Percentiles rank a stretch among this genome's conserved stretches.
These are phyloP conservation scores for Dictyostelium capitatum DNA, from an alignment of 78 protist genomes.

Conservation along the genomic window DNA sequence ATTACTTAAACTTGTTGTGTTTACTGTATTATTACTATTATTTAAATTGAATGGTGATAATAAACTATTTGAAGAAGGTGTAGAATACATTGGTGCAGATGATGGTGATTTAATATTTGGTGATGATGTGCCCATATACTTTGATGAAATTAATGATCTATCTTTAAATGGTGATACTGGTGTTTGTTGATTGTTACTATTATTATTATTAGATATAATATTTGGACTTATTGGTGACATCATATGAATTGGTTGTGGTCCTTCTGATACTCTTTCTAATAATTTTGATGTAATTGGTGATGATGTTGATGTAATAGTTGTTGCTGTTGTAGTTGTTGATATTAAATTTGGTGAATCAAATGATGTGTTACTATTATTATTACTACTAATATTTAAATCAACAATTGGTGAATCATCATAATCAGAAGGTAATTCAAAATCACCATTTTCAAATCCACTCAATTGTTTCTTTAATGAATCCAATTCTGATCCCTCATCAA, in stretches of 20 bases:
- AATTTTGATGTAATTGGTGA: constrained; percentile 9
- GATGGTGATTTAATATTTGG: constrained; percentile 24
- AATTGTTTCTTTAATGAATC: constrained; percentile 38
- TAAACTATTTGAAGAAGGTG: background rate
- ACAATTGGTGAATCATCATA: background rate
- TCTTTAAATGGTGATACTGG: background rate
- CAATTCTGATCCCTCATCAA: background rate
- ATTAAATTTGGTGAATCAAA: background rate
- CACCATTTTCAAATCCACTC: background rate
- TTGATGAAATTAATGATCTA: constrained; percentile 40
- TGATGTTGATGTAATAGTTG: background rate
- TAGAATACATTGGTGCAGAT: constrained; percentile 4
- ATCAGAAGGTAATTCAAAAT: constrained; percentile 2
- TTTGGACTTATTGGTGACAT: constrained; percentile 5
- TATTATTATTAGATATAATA: background rate
- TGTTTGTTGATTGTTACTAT: background rate
- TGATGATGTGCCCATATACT: constrained; percentile 15
- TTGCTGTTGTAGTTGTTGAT: background rate
- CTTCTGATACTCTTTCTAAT: background rate
- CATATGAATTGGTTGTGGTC: constrained; percentile 32
- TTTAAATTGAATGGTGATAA: constrained; percentile 21
- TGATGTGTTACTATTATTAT: background rate
- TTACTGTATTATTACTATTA: background rate
- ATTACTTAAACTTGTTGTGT: background rate
- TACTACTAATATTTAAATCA: no score